Evolutionary conservation across 768 basidiomycete species (phyloP), one percentile per base, ranked within the genome.

Genomic region (Pleurotus eryngii): DNA sequence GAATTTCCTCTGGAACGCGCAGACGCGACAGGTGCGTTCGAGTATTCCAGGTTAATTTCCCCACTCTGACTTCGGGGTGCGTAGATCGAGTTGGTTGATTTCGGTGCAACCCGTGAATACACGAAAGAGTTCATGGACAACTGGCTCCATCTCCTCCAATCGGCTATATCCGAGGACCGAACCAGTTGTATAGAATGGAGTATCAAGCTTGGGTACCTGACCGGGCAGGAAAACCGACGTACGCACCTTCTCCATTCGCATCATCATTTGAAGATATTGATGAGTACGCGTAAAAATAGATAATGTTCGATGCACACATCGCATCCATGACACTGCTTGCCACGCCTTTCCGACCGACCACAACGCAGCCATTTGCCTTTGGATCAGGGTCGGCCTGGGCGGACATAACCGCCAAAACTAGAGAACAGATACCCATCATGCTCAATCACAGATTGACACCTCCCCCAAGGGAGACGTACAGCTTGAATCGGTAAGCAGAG

Each of bases 381-480:
- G 89, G 89, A 1, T 79, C 74, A 6, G 81, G 78, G 17, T 78
- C 85, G 5, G 63, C 56, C 18, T 92, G 89, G 89, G 74, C 82
- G 43, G 77, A 79, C 22, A 88, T 92, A 60, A 95, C 95, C 0
- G 76, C 81, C 3, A 76, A 83, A 57, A 95, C 98, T 51, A 81
- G 94, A 22, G 80, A 76, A 3, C 79, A 82, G 30, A 98, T 99
- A 46, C 95, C 96, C 0, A 75, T 90, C 54, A 98, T 99, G 94
- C 78, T 99, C 57, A 77, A 81, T 63, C 80, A 97, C 65, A 79
- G 95, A 48, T 77, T 97, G 26, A 95, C 93, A 0, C 96, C 96
- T 0, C 96, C 96, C 2, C 96, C 96, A 0, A 76, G 83, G 57
- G 95, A 98, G 74, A 98, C 96, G 1, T 98, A 98, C 70, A 93